A percentile compares a stretch with the other conserved stretches of the same genome.
phyloP scores from a whole-genome alignment of 306 rosid genomes.

The Mucuna pruriens region DNA sequence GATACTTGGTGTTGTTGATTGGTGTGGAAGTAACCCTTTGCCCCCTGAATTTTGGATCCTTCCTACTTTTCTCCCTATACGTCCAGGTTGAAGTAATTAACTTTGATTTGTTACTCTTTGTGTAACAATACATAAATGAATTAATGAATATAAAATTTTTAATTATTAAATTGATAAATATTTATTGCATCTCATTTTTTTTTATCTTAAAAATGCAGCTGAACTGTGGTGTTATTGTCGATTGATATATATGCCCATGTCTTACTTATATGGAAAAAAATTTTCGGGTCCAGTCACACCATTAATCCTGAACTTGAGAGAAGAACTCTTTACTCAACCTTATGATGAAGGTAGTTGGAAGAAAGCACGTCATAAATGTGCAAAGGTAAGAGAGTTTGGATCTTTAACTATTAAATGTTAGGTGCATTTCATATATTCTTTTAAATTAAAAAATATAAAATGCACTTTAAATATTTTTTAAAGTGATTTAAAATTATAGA shows the following conservation, averaged over 20 bases:
- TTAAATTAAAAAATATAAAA: no score
- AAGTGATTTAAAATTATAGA: no score
- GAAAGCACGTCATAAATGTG: constrained; percentile 39
- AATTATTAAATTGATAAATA: not conserved
- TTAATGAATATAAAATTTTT: no score
- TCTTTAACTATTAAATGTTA: no score
- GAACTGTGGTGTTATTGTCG: constrained; percentile 78
- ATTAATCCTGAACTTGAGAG: constrained; percentile 53
- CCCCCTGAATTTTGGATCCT: constrained; percentile 75
- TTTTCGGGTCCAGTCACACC: constrained; percentile 71
- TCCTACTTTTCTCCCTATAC: constrained; percentile 69
- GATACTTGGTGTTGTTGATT: constrained; percentile 52
- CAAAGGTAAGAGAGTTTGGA: constrained; percentile 34
- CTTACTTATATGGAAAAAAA: constrained; percentile 10
- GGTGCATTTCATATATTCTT: no score
- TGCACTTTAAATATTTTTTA: no score
- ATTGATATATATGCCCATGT: constrained; percentile 68
- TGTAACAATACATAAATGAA: no score
- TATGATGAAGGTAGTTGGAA: constrained; percentile 40
- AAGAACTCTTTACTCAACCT: constrained; percentile 54
- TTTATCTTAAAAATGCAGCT: constrained; percentile 43
- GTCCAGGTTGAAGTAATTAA: constrained; percentile 45
- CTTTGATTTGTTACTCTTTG: no score
- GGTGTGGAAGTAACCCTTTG: constrained; percentile 68
- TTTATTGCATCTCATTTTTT: not conserved